Conservation (phyloP, 2,329 filamentous ascomycete species). For the Phialophora verrucosa region DNA sequence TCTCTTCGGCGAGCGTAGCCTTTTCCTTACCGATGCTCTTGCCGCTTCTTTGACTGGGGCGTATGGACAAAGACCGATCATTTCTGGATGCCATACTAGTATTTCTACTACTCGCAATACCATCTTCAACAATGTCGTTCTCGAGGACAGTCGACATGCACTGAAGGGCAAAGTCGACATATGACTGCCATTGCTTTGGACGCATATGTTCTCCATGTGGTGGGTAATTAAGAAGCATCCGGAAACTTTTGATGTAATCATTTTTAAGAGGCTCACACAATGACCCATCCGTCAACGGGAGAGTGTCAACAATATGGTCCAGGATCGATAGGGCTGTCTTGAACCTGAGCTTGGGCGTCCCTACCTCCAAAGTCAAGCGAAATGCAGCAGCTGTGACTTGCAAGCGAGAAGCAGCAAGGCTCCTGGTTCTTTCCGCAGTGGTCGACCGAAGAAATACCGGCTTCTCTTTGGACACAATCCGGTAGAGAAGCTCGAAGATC, state of each 20-base stretch:
- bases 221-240: conserved; percentile 71
- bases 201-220: conserved; percentile 82
- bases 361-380: conserved; percentile 72
- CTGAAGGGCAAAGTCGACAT: conserved; percentile 73
- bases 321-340: conserved; percentile 81
- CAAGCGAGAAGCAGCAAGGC: conserved; percentile 63
- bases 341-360: conserved; percentile 69
- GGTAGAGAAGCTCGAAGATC: conserved; percentile 81
- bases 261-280: conserved; percentile 70
- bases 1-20: conserved; percentile 30
- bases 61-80: conserved; percentile 25
- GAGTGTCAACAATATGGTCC: conserved; percentile 78
- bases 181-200: conserved; percentile 68
- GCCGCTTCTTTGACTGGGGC: conserved; percentile 31
- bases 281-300: conserved; percentile 67
- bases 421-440: conserved; percentile 57
- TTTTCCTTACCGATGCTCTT: conserved; percentile 21
- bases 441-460: conserved; percentile 62
- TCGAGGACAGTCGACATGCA: conserved; percentile 53
- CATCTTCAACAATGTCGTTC: conserved; percentile 14
- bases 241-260: conserved; percentile 79
- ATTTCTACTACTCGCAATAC: conserved; percentile 29
- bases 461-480: conserved; percentile 73
- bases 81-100: conserved; percentile 55
- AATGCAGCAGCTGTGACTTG: conserved; percentile 73